Base-by-base conservation (phyloP, 805 yeast species). In the Maudiozyma saulgeensis region DNA sequence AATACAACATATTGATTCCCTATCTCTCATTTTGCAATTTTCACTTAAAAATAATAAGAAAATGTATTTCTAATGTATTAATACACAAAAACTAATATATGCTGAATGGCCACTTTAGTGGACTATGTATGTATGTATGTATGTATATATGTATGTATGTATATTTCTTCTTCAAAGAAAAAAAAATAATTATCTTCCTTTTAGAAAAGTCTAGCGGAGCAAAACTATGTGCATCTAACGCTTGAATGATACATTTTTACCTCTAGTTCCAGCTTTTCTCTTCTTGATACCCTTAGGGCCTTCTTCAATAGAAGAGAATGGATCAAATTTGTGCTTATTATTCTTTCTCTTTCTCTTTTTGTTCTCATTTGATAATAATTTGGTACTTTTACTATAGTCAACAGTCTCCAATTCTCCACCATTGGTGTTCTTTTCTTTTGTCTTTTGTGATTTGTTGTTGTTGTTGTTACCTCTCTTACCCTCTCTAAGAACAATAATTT, bases 241-340 rank as follows among this genome's bases (percentile, higher is more conserved):
- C 43, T 63, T 63, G 45, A 62, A 64, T 9, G 68, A 60, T 11
- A 57, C 56, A 42, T 61, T 66, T 38, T 57, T 61, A 37, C 63
- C 64, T 43, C 52, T 57, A 4, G 60, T 56, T 35, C 56, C 56
- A 18, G 51, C 49, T 32, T 49, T 56, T 43, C 61, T 59, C 53
- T 70, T 77, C 65, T 77, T 80, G 7, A 77, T 75, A n/a, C 76
- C 73, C 54, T 67, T 67, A 8, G 84, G 84, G 1, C 81, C 84
- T 16, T 72, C 54, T 26, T 71, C 66, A 6, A 66, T 69, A 43
- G 69, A 71, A 18, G 73, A 62, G 54, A 80, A 83, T 4, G 89
- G 88, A 64, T 83, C 83, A 53, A 78, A 83, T 8, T 74, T 66
- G 56, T 75, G 73, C 60, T 74, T 74, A 41, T 53, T 62, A 45